Evolutionary conservation across 2,329 filamentous ascomycete species (phyloP), one percentile per base, ranked within the genome.

Genomic region (Paramyrothecium roridum): DNA sequence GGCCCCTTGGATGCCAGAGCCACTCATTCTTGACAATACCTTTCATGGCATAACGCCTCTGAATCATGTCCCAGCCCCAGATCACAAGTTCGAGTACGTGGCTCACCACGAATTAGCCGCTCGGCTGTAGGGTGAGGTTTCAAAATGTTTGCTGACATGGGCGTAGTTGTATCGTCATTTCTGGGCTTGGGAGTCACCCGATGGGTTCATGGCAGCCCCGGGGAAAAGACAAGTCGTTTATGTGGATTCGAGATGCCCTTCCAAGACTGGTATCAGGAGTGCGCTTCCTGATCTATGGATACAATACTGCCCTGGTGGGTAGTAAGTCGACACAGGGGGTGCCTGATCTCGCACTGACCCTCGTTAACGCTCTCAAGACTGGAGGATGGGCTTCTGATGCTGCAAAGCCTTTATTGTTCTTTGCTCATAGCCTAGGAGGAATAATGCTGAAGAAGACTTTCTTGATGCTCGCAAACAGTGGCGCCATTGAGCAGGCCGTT

Each of bases 201-300:
- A 51, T 58, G 26, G 54, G 57, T 17, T 58, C 57, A 16, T 58
- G 57, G 57, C 54, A 56, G 22, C 54, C 54, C 10, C 48, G 22
- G 13, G 52, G 47, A 13, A 20, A 21, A 0, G 46, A 58, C 19
- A 58, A 58, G 17, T 54, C 49, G 0, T 58, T 53, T 37, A 54
- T 55, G 52, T 58, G 57, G 57, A 51, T 58, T 20, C 33, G 57
- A 17, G 57, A 58, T 12, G 11, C 19, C 3, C 37, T 58, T 3
- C 54, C 57, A 1, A 2, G 17, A 8, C 33, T 48, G 1, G 37
- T 53, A 0, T 30, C 46, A 0, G 33, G 37, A 8, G 45, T 58
- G 3, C 23, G 22, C 37, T 52, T 50, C 10, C 49, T 58, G 13
- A 40, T 58, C 3, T 58, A 54, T 19, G 56, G 54, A 16, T 56